Percentiles rank a stretch among this genome's conserved stretches.
Conservation (phyloP, 1,139 yeast species). For the Saccharomycopsis hybrid region DNA sequence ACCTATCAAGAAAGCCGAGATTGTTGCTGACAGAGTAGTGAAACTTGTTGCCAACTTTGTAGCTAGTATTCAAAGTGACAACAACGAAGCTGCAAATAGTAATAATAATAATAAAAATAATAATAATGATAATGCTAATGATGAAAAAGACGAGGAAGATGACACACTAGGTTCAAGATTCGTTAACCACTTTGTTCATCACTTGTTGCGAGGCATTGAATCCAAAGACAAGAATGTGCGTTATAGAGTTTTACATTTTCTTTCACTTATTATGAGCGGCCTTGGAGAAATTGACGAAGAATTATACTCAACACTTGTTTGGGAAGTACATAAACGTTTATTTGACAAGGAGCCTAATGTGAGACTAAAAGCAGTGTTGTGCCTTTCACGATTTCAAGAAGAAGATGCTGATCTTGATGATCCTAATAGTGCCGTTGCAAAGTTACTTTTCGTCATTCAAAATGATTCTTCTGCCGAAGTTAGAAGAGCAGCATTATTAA, state of each 20-base stretch:
- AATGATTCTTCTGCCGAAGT: constrained; percentile 87
- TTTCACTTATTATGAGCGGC: constrained; percentile 67
- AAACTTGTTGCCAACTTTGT: constrained; percentile 68
- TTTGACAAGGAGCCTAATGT: constrained; percentile 76
- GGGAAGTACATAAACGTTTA: constrained; percentile 56
- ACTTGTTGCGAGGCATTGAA: constrained; percentile 67
- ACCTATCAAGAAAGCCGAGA: constrained; percentile 63
- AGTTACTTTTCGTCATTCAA: constrained; percentile 50
- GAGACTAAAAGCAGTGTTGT: constrained; percentile 75
- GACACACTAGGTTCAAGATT: constrained; percentile 38
- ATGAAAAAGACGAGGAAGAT: constrained; percentile 11
- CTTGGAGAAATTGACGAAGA: constrained; percentile 75
- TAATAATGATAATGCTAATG: neutral
- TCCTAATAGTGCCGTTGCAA: constrained; percentile 43
- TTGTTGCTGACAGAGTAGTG: constrained; percentile 70
- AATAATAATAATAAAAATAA: constrained; percentile 1
- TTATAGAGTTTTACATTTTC: constrained; percentile 70
- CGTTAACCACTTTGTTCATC: constrained; percentile 56
- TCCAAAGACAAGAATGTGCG: constrained; percentile 75
- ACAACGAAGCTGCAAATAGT: neutral
- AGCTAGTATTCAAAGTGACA: constrained; percentile 35
- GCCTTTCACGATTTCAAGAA: constrained; percentile 71
- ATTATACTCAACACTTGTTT: constrained; percentile 55
- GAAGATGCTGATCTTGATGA: constrained; percentile 31
- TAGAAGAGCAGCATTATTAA: constrained; percentile 74